Base-by-base conservation (phyloP, 192 early-diverging fungal genomes). In the Linnemannia hyalina region DNA sequence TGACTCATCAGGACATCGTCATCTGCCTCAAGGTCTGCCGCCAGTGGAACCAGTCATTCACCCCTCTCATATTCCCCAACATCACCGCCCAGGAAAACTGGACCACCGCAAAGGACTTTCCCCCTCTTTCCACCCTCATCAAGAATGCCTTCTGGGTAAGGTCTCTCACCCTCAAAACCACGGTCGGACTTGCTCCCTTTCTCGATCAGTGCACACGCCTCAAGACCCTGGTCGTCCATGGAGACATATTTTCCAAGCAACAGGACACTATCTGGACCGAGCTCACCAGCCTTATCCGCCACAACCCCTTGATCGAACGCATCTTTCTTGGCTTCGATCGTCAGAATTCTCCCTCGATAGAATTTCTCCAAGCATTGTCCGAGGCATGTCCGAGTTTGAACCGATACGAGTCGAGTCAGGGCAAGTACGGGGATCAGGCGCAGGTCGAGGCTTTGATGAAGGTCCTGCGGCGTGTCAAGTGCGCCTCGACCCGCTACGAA, bases 401-500 rank as follows among this genome's bases (percentile, higher is more conserved):
- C 4, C 70, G 83, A 16, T 85, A 77, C 70, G 83, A 85, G 32
- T 85, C 83, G 20, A 85, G 83, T 22, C 75, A 70, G 46, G 73
- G 74, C 41, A 75, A 54, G 9, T 85, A 85, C 40, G 75, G 80
- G 15, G n/a, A 75, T 36, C 70, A 52, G 3, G 83, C 35, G 0
- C 83, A 85, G 35, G 77, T 80, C 40, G 78, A 85, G 4, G 78
- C 83, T 0, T 10, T 85, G 77, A 40, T 85, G 36, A 52, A 68
- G 26, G 65, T 73, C 57, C 36, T 85, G 2, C 65, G 23, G 3
- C 40, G 26, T 4, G n/a, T 77, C 11, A 41, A 73, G 16, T 22
- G 36, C 20, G 75, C 54, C 4, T 80, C 74, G 0, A 47, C 65
- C 0, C 68, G 78, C 10, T 80, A 77, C 54, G 83, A 85, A 18